A percentile compares a stretch with the other conserved stretches of the same genome.
phyloP scores from a whole-genome alignment of 495 filamentous ascomycete species.

The Durotheca rogersii region DNA sequence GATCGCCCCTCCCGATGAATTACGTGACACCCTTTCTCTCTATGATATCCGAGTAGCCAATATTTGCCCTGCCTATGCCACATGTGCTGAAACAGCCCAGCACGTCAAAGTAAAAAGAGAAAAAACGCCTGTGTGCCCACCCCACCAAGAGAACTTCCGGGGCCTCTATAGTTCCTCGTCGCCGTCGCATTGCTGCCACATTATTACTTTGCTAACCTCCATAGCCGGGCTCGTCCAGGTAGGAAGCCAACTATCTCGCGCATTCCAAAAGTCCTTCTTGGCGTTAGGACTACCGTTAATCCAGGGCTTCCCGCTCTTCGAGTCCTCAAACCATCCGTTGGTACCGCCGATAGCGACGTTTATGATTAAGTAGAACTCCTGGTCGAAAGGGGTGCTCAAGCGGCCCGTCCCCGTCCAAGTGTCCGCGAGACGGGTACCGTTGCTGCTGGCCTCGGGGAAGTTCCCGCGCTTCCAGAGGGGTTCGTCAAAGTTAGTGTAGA shows the following conservation, averaged over 20 bases:
- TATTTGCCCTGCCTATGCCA: too few relatives aligned
- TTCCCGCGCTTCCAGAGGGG: conserved; percentile 71
- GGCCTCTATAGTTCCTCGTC: conserved; percentile 44
- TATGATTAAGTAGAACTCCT: conserved; percentile 77
- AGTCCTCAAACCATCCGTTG: conserved; percentile 83
- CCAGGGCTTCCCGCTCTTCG: conserved; percentile 73
- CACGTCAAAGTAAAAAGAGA: too few relatives aligned
- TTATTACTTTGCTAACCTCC: conserved; percentile 71
- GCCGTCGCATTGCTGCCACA: conserved; percentile 74
- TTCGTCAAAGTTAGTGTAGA: conserved; percentile 74
- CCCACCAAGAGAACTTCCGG: background rate
- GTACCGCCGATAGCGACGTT: conserved; percentile 81
- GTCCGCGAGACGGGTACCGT: conserved; percentile 67
- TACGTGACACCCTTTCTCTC: too few relatives aligned
- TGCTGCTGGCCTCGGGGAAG: conserved; percentile 66
- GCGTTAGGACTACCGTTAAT: conserved; percentile 65
- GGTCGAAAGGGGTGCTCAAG: conserved; percentile 73
- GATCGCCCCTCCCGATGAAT: too few relatives aligned
- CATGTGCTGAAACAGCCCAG: too few relatives aligned
- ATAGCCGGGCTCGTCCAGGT: conserved; percentile 74
- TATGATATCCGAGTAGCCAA: too few relatives aligned
- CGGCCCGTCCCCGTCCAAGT: conserved; percentile 66
- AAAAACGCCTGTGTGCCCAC: conserved; percentile 2
- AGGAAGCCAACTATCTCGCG: conserved; percentile 64
- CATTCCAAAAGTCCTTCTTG: conserved; percentile 72